These are phyloP conservation scores for Syzygium grande DNA, from an alignment of 345 rosid genomes.

Conservation along the genomic window DNA sequence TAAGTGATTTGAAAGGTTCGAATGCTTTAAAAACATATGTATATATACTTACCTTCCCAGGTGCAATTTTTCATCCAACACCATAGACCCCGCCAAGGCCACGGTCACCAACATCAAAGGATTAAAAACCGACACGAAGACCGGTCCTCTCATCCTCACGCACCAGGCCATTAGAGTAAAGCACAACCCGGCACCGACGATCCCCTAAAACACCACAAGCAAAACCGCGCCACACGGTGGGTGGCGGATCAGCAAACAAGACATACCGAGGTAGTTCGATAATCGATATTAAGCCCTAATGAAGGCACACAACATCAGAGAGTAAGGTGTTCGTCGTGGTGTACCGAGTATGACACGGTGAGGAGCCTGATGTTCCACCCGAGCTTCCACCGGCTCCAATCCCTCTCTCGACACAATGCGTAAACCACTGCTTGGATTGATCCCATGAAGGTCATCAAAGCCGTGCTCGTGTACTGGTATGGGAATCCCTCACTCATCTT, in stretches of 20 bases:
- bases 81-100: conserved; percentile 7
- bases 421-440: background rate
- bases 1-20: background rate
- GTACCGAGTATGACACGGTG: conserved; percentile 7
- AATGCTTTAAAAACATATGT: background rate
- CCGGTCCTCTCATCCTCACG: conserved; percentile 15
- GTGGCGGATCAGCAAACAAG: background rate
- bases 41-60: conserved; percentile 18
- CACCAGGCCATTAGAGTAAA: conserved; percentile 18
- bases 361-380: conserved; percentile 25
- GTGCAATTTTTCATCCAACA: conserved; percentile 22
- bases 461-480: background rate
- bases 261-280: background rate
- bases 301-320: background rate
- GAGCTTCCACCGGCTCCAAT: conserved; percentile 23
- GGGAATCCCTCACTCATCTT: background rate
- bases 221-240: background rate
- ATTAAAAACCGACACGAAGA: conserved; percentile 20
- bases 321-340: background rate
- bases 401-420: conserved; percentile 12
- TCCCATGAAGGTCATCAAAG: background rate
- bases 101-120: conserved; percentile 21
- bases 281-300: background rate
- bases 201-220: conserved; percentile 3
- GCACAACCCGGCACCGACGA: conserved; percentile 14